phyloP scores from a whole-genome alignment of 148 eudicot species.

The Limonium bicolor region DNA sequence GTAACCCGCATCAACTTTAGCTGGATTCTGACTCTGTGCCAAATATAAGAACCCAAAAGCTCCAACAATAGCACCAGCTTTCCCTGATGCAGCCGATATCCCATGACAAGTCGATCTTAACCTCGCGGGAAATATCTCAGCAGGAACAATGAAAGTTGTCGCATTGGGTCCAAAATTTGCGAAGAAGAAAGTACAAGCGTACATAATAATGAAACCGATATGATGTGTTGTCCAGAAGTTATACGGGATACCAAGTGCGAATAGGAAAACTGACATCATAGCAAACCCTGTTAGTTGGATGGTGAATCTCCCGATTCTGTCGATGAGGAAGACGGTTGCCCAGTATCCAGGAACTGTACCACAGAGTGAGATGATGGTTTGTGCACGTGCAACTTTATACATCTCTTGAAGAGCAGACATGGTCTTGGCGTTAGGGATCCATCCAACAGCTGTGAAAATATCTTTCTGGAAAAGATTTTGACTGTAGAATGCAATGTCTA shows the following conservation, averaged over 20 bases:
- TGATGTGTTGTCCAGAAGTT: slow-evolving; percentile 48
- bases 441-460: slow-evolving; percentile 49
- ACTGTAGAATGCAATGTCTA: slow-evolving; percentile 75
- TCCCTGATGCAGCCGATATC: slow-evolving; percentile 74
- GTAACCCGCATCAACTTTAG: slow-evolving; percentile 46
- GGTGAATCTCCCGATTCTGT: slow-evolving; percentile 37
- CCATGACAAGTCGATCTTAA: slow-evolving; percentile 88
- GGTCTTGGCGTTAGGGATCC: slow-evolving; percentile 37
- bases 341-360: slow-evolving; percentile 92
- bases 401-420: slow-evolving; percentile 74
- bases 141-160: slow-evolving; percentile 75
- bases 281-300: slow-evolving; percentile 73
- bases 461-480: slow-evolving; percentile 79
- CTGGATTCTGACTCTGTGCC: slow-evolving; percentile 28
- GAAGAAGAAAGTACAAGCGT: slow-evolving; percentile 66
- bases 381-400: slow-evolving; percentile 54
- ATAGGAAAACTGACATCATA: slow-evolving; percentile 75
- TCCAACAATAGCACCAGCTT: slow-evolving; percentile 74
- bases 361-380: slow-evolving; percentile 57
- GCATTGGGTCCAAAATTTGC: slow-evolving; percentile 88
- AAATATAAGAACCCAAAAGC: slow-evolving; percentile 70
- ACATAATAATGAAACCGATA: slow-evolving; percentile 60
- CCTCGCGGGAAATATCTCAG: slow-evolving; percentile 80
- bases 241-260: slow-evolving; percentile 66
- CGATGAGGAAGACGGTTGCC: slow-evolving; percentile 64